Evolutionary conservation across 495 filamentous ascomycete genomes (phyloP).

Genomic region (Penicillium salamii): DNA sequence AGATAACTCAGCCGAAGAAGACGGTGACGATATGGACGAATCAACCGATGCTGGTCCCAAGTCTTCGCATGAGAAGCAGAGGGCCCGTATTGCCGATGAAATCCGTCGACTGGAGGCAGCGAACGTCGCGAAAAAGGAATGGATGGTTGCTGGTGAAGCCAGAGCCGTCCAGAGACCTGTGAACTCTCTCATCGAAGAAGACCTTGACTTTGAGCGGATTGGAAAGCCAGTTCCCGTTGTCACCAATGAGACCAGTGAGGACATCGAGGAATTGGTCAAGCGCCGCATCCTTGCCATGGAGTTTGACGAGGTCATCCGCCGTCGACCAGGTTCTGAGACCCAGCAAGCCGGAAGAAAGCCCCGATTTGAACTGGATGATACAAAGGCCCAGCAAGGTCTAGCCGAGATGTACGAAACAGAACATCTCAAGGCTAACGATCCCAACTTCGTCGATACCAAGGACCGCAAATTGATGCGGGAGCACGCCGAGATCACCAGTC

Average conservation of each 20-base stretch:
- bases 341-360: conserved; percentile 59
- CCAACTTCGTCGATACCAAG: conserved; percentile 72
- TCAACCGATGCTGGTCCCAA: conserved; percentile 51
- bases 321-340: conserved; percentile 62
- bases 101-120: conserved; percentile 87
- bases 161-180: conserved; percentile 74
- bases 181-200: conserved; percentile 92
- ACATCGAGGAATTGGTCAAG: conserved; percentile 92
- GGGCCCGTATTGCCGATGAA: conserved; percentile 80
- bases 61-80: conserved; percentile 82
- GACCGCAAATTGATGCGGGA: conserved; percentile 80
- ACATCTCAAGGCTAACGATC: conserved; percentile 73
- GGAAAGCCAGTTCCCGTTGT: conserved; percentile 94
- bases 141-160: conserved; percentile 89
- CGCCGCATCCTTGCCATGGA: conserved; percentile 85
- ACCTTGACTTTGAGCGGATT: conserved; percentile 92
- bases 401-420: conserved; percentile 95
- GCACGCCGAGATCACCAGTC: conserved; percentile 75
- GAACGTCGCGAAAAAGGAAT: conserved; percentile 86
- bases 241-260: conserved; percentile 88
- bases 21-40: conserved; percentile 38
- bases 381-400: conserved; percentile 78
- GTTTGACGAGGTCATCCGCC: conserved; percentile 87
- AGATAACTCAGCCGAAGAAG: conserved; percentile 44
- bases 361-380: conserved; percentile 77